phyloP scores from a whole-genome alignment of 176 grass and related monocot species.

The Cymbopogon citratus region DNA sequence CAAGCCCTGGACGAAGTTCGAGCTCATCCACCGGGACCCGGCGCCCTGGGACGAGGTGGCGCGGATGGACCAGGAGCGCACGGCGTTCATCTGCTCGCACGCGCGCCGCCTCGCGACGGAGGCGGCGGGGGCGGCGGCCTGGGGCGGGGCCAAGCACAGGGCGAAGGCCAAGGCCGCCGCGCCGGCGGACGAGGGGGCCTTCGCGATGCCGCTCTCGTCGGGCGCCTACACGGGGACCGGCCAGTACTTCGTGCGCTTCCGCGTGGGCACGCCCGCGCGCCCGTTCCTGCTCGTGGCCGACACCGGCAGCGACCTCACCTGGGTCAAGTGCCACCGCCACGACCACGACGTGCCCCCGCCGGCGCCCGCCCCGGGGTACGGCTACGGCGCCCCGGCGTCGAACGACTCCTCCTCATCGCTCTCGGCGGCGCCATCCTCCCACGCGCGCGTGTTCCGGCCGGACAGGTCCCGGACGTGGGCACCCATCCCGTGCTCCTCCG shows the following conservation, averaged over 20 bases:
- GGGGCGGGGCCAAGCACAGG: not conserved
- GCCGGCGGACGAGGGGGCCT: not conserved
- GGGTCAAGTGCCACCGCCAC: conserved; percentile 69
- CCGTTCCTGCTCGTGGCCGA: conserved; percentile 75
- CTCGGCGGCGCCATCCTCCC: not conserved
- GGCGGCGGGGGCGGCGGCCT: not conserved
- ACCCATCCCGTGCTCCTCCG: conserved; percentile 56
- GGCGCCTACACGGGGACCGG: conserved; percentile 70
- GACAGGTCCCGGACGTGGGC: conserved; percentile 38
- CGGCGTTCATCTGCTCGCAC: conserved; percentile 27
- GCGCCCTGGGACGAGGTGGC: not conserved
- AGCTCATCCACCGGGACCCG: conserved; percentile 14
- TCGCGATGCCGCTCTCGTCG: conserved; percentile 76
- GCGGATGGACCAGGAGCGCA: conserved; percentile 18
- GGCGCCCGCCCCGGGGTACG: not conserved
- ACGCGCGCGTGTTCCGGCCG: conserved; percentile 35
- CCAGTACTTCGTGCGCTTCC: conserved; percentile 84
- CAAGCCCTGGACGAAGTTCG: conserved; percentile 24
- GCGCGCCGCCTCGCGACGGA: conserved; percentile 18
- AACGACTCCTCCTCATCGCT: not conserved
- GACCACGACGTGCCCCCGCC: not conserved
- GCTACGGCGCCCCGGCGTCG: not conserved
- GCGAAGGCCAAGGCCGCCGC: not conserved
- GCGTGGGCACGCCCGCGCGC: conserved; percentile 80
- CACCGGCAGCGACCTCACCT: conserved; percentile 98